Base-by-base conservation (phyloP, 1,284 basidiomycete species). In the Sporisorium sorghi region DNA sequence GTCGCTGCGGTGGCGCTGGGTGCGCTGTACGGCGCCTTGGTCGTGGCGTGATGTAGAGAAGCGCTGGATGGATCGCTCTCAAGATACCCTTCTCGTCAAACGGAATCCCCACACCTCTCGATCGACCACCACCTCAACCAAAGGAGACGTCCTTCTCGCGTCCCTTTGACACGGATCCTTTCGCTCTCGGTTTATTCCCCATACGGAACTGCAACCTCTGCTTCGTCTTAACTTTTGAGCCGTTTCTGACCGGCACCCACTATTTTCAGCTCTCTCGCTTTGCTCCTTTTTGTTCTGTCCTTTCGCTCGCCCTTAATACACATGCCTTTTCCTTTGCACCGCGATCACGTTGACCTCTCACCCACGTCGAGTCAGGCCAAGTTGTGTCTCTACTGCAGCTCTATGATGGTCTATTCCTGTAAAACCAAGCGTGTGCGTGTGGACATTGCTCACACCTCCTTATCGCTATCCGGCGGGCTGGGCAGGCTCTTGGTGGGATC, bases 391-490 rank as follows among this genome's bases (percentile, higher is more conserved):
- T 35, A 14, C 33, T 35, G 33, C 33, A 37, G 17, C 5, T 40
- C 37, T 40, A 40, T 19, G 37, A 5, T 9, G 7, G 14, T 14
- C 15, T 10, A 24, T 17, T 5, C 9, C 4, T 48, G 19, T n/a
- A 17, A 17, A 26, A 26, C 23, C 15, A n/a, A 23, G 12, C n/a
- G n/a, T n/a, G n/a, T n/a, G n/a, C n/a, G n/a, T n/a, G n/a, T n/a
- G n/a, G n/a, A n/a, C 30, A 21, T 24, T 52, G 5, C 23, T 17
- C 37, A 63, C 4, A 52, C 44, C 48, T 59, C 72, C 23, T 70
- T 74, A 37, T 74, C 67, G 59, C 72, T 74, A 40, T 74, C 62
- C 19, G 72, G 72, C 23, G 72, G 67, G 40, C 67, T 74, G 0
- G 72, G 66, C 2, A 74, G 46, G 11, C 54, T 58, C 32, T 66